Conservation (phyloP, 2,329 filamentous ascomycete species). For the Catunica adiposa region DNA sequence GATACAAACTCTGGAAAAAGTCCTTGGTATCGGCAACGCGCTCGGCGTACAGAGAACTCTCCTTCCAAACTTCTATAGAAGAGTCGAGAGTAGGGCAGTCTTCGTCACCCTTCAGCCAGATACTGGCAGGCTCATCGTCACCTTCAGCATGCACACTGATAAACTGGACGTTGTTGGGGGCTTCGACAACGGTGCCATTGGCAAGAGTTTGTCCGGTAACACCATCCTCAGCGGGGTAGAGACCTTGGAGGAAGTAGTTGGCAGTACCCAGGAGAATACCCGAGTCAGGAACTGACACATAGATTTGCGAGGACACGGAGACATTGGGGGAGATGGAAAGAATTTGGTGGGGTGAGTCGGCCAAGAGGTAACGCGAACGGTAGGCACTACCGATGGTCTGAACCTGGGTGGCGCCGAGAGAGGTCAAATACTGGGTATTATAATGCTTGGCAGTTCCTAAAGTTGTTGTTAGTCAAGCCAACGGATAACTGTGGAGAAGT, state of each 20-base stretch:
- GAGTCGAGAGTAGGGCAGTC: slow-evolving; percentile 20
- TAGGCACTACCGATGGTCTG: slow-evolving; percentile 19
- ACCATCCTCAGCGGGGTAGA: slow-evolving; percentile 21
- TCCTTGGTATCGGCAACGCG: slow-evolving; percentile 19
- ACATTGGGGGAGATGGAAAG: slow-evolving; percentile 21
- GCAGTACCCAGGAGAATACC: slow-evolving; percentile 22
- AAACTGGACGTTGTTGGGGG: slow-evolving; percentile 21
- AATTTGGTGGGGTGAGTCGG: slow-evolving; percentile 19
- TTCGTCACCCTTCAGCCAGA: slow-evolving; percentile 25
- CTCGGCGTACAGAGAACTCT: slow-evolving; percentile 19
- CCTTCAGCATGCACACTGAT: slow-evolving; percentile 20
- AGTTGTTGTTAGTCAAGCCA: background rate
- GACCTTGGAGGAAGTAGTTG: slow-evolving; percentile 23
- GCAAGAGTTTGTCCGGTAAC: slow-evolving; percentile 20
- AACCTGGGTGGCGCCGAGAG: slow-evolving; percentile 22
- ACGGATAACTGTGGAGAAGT: background rate
- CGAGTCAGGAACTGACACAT: slow-evolving; percentile 21
- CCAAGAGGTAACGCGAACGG: slow-evolving; percentile 16
- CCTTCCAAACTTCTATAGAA: slow-evolving; percentile 18
- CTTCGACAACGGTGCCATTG: slow-evolving; percentile 19
- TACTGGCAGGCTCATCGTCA: slow-evolving; percentile 21
- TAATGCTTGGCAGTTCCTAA: slow-evolving; percentile 24
- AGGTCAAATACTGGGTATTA: slow-evolving; percentile 21
- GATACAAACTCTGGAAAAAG: slow-evolving; percentile 21
- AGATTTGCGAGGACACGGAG: slow-evolving; percentile 21